phyloP scores from a whole-genome alignment of 1,284 basidiomycete species.

The Tylopilus sp. region DNA sequence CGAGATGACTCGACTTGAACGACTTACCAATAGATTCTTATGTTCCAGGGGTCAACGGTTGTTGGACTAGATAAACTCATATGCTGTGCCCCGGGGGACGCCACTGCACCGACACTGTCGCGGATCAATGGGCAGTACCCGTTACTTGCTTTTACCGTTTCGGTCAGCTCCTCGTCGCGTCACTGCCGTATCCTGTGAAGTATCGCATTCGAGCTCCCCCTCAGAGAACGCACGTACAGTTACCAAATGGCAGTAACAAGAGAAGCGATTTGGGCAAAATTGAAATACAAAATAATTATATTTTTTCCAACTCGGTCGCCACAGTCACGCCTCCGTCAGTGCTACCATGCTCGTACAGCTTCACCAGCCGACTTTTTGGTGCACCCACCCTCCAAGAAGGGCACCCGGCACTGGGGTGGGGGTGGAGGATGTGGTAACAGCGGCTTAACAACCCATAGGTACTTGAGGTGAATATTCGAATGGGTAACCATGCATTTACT shows the following conservation, averaged over 20 bases:
- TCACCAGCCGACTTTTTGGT: conserved; percentile 11
- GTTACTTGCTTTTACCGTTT: neutral
- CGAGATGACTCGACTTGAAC: neutral
- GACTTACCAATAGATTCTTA: neutral
- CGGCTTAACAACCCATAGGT: neutral
- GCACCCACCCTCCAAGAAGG: conserved; percentile 4
- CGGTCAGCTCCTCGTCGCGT: neutral
- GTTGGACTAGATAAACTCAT: neutral
- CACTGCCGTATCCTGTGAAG: neutral
- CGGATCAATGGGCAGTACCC: neutral
- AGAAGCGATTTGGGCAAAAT: neutral
- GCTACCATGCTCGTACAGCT: neutral
- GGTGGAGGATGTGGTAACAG: accelerated
- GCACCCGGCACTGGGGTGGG: conserved; percentile 3
- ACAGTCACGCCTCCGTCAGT: too few relatives aligned
- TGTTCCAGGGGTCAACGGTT: neutral
- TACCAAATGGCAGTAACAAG: too few relatives aligned
- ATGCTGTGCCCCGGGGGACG: neutral
- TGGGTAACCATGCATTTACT: neutral
- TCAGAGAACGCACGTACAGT: too few relatives aligned
- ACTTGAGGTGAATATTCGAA: neutral
- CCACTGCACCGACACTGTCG: neutral
- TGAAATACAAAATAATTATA: too few relatives aligned
- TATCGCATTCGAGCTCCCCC: neutral
- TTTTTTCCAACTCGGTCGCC: too few relatives aligned